Evolutionary conservation across 2,329 filamentous ascomycete species (phyloP).

Genomic region (Cryphonectria naterciae): DNA sequence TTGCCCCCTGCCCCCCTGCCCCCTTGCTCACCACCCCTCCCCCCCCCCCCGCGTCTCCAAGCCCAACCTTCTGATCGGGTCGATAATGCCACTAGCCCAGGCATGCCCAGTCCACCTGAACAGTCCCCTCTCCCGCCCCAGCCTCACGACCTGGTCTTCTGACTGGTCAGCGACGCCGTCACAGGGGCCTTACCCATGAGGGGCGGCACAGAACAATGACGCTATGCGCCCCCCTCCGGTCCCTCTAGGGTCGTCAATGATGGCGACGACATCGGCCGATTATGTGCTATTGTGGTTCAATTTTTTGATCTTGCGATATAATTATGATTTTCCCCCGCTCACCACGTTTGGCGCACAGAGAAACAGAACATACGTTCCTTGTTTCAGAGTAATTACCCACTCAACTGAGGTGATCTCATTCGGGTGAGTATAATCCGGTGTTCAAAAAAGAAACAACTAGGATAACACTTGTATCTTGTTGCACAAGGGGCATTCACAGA

Average conservation of each 20-base stretch:
- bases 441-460: background rate
- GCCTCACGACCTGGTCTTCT: slow-evolving; percentile 22
- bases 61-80: slow-evolving; percentile 7
- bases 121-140: background rate
- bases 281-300: background rate
- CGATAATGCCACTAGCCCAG: slow-evolving; percentile 11
- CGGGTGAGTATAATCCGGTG: background rate
- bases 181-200: slow-evolving; percentile 7
- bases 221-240: slow-evolving; percentile 9
- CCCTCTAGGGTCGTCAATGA: background rate
- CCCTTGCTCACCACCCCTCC: background rate
- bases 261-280: slow-evolving; percentile 11
- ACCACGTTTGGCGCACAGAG: background rate
- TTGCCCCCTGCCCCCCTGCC: background rate
- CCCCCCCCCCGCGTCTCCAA: background rate
- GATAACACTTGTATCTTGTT: background rate
- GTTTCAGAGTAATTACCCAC: slow-evolving; percentile 2
- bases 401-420: background rate
- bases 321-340: background rate
- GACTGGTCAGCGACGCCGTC: slow-evolving; percentile 25
- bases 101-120: slow-evolving; percentile 5
- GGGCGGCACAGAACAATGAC: slow-evolving; percentile 14
- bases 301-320: background rate
- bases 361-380: background rate
- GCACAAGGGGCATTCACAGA: background rate